Base-by-base conservation (phyloP, 1,284 basidiomycete genomes). In the Cryptococcus depauperatus region DNA sequence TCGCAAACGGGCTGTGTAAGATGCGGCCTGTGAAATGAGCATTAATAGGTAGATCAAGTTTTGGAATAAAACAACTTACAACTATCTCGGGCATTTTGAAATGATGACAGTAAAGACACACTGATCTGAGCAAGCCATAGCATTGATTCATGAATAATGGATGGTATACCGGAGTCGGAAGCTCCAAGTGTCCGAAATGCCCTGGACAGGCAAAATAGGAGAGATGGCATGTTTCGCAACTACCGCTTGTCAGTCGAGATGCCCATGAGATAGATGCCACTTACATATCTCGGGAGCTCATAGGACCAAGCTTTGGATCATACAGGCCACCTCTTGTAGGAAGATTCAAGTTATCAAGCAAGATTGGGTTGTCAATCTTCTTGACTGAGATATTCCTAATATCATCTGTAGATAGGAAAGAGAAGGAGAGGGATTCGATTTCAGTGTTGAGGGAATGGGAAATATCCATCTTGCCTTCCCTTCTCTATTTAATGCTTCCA, bases 111-210 rank as follows among this genome's bases (percentile, higher is more conserved):
- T 87, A 97, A 64, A 95, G 74, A 74, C 95, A 99, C n/a, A 82
- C 84, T 35, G 83, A 84, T 43, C 91, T 82, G 13, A 99, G 75
- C 41, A 98, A 72, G 56, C 85, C 84, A 70, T 84, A 92, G 76
- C 87, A 84, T 63, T 95, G 89, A 39, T 78, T 77, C 83, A 98
- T 91, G 73, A 97, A 99, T 25, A 99, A 75, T 0, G 95, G 95
- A 66, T 99, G 93, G 68, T 87, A 98, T 11, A 98, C 88, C 22
- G 95, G 91, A 18, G 85, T 79, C 9, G 95, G 90, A 5, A 99
- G 80, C 59, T 97, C 91, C 56, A 99, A 93, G 72, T 98, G 95
- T n/a, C 95, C 95, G 74, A 88, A 98, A 72, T 99, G 95, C 6
- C 95, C 95, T 0, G 95, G 93, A 69, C 95, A 99, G 51, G 84